Base-by-base conservation (phyloP, 495 filamentous ascomycete genomes). In the Penicillium verhagenii region DNA sequence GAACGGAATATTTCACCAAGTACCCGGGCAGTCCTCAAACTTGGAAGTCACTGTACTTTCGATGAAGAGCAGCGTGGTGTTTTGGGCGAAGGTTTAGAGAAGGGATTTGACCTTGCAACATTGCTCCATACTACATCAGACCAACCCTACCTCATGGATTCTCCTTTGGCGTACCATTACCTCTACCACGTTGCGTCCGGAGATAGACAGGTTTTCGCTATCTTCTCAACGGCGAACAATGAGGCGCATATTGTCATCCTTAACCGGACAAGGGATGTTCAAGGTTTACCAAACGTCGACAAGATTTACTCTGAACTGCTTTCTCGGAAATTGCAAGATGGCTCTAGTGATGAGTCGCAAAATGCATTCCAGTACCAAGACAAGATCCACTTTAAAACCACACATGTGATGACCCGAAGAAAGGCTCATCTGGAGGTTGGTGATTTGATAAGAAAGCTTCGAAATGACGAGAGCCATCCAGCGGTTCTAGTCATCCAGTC, bases 31-130 rank as follows among this genome's bases (percentile, higher is more conserved):
- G 78, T 97, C 28, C 79, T 99, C 14, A 87, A 96, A 59, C 79
- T 99, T 2, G 94, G 94, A 37, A 96, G 87, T 65, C 74, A 87
- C n/a, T 99, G 94, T 70, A 96, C 92, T 14, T 96, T 97, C 63
- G 92, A 99, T 65, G 86, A 96, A 56, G 86, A 74, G 33, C 92
- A 97, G 62, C 82, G 86, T 47, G 94, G 93, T 54, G 93, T 96
- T 13, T 82, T 99, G 19, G 94, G 94, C 28, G 91, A 89, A 54
- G 95, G 94, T 50, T 76, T 99, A 25, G 94, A 97, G 47, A 85
- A 90, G 56, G 94, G 94, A 2, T 99, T 99, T 65, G 92, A 96
- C 58, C 79, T 99, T 8, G 85, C 86, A 2, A 80, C 86, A 3
- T 71, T 99, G 43, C 84, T 81, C 53, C 80, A 83, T 37, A 84